phyloP scores from a whole-genome alignment of 2,329 filamentous ascomycete genomes.

The Hymenoscyphus infarciens region DNA sequence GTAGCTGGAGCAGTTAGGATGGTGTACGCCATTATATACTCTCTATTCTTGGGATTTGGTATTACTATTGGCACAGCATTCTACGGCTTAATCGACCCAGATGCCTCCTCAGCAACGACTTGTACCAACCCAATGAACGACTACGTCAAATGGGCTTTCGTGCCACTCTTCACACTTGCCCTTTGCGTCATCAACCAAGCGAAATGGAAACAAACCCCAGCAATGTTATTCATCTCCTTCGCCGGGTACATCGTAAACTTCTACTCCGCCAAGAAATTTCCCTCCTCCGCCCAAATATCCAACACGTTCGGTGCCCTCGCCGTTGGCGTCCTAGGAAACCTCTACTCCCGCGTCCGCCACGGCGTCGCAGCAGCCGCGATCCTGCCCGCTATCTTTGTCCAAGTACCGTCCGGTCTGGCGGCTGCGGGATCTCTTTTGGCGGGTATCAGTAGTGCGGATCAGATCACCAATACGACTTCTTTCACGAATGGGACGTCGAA shows the following conservation, averaged over 20 bases:
- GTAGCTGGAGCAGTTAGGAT: constrained; percentile 55
- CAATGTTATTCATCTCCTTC: constrained; percentile 72
- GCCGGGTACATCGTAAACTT: constrained; percentile 74
- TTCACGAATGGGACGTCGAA: constrained; percentile 31
- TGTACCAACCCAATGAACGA: constrained; percentile 46
- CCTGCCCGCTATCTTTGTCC: constrained; percentile 79
- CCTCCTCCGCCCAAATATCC: constrained; percentile 68
- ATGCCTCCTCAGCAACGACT: constrained; percentile 44
- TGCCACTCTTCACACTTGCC: constrained; percentile 68
- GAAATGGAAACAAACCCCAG: constrained; percentile 74
- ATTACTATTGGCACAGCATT: constrained; percentile 54
- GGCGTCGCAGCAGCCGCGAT: constrained; percentile 77
- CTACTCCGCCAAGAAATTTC: constrained; percentile 64
- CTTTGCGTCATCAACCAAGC: constrained; percentile 76
- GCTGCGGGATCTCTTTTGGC: constrained; percentile 56
- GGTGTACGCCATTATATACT: constrained; percentile 57
- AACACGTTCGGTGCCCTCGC: constrained; percentile 74
- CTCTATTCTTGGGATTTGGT: constrained; percentile 54
- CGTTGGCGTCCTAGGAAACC: constrained; percentile 72
- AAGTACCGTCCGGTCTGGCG: constrained; percentile 61
- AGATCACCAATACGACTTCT: constrained; percentile 41
- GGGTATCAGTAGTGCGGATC: constrained; percentile 54
- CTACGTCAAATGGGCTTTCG: constrained; percentile 65
- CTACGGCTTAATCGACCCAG: constrained; percentile 48
- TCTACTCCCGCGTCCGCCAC: constrained; percentile 62